Conservation (phyloP, 139 green algal species). For the Diplosphaera chodatii region DNA sequence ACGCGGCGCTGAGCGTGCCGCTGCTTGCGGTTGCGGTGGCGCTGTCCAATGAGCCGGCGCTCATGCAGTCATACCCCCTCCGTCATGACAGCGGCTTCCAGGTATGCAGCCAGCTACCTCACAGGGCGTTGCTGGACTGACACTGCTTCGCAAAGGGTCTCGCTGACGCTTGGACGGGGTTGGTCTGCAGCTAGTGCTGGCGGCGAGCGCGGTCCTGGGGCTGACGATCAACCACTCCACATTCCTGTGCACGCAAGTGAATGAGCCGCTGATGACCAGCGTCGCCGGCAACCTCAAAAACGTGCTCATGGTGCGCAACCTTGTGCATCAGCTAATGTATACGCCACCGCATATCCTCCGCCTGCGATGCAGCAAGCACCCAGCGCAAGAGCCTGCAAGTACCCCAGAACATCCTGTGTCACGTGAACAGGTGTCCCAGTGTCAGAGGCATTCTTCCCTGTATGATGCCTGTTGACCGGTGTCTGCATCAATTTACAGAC, state of each 20-base stretch:
- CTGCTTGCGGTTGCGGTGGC: slow-evolving; percentile 21
- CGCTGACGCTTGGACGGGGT: too few relatives aligned
- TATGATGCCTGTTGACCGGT: too few relatives aligned
- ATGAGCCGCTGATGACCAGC: slow-evolving; percentile 64
- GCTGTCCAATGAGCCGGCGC: slow-evolving; percentile 7
- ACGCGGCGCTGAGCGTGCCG: slow-evolving; percentile 24
- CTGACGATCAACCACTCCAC: slow-evolving; percentile 65
- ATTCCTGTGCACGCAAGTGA: slow-evolving; percentile 65
- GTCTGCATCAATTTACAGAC: slow-evolving; percentile 15
- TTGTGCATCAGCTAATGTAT: too few relatives aligned
- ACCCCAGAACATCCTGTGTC: too few relatives aligned
- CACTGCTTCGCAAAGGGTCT: too few relatives aligned
- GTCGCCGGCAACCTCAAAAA: slow-evolving; percentile 69
- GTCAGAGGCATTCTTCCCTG: too few relatives aligned
- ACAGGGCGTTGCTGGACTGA: too few relatives aligned
- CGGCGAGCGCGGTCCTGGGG: slow-evolving; percentile 37
- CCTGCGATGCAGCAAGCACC: neutral
- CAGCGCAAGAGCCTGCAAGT: too few relatives aligned
- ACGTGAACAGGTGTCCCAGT: too few relatives aligned
- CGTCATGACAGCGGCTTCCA: slow-evolving; percentile 17
- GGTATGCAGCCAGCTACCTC: too few relatives aligned
- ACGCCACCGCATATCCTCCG: too few relatives aligned
- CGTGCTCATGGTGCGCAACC: slow-evolving; percentile 43
- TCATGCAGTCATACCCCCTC: slow-evolving; percentile 17
- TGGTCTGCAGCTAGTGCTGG: slow-evolving; percentile 30